Base-by-base conservation (phyloP, 257 asterid species). In the Marsdenia floribunda region DNA sequence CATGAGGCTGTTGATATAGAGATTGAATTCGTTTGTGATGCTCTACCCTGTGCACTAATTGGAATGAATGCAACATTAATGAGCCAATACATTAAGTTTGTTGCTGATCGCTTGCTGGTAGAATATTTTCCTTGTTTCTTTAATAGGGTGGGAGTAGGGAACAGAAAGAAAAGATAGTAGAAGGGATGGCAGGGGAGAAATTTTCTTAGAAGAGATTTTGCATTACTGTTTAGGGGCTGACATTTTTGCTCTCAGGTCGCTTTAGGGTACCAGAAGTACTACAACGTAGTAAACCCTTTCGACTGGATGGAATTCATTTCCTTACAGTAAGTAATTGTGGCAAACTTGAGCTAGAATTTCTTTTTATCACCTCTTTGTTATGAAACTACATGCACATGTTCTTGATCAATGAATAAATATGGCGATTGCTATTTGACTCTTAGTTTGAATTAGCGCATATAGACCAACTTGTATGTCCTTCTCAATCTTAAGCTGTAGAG, bases 221-320 rank as follows among this genome's bases (percentile, higher is more conserved):
- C 9, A 6, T 65, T 67, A 50, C 53, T 11, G 3, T 15, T 42
- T 40, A 0, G 26, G 66, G 68, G 9, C 64, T 61, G 64, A 38
- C 50, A 9, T 40, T 65, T 71, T 49, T 53, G 14, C 8, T 80
- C 80, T 71, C 86, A 91, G 97, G 91, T 83, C 75, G 82, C 92
- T 38, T 78, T 91, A 74, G 97, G 93, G 21, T 91, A 79, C 74
- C 82, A 76, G 52, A 88, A 75, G 84, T 84, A 58, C 76, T 90
- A 87, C 75, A 83, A 87, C 50, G 89, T 79, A 6, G 89, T 86
- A 40, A 90, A 90, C 85, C 97, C 96, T 68, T 90, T 91, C 18
- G 96, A 91, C 50, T 90, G 97, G 97, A 91, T 91, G 97, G 96
- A 91, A 61, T 83, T 83, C 76, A 89, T 91, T 60, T 89, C 96